phyloP scores from a whole-genome alignment of 2,329 filamentous ascomycete genomes.

The Paracoccidioides brasiliensis region DNA sequence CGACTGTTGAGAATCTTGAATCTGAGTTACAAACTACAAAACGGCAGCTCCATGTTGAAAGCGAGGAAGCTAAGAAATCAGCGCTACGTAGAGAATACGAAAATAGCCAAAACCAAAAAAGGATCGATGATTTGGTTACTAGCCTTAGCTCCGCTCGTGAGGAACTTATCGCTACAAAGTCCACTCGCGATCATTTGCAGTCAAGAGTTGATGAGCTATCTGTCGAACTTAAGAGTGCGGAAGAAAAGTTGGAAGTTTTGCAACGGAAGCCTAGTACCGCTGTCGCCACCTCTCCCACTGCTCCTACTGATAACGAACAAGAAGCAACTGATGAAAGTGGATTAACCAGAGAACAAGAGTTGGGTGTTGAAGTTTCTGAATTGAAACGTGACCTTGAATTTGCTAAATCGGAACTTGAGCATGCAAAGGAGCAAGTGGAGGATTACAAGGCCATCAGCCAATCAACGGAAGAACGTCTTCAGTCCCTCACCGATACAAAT shows the following conservation, averaged over 20 bases:
- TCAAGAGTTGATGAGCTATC: constrained; percentile 76
- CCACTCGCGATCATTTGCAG: constrained; percentile 78
- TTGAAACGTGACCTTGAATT: constrained; percentile 79
- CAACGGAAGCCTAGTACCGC: constrained; percentile 64
- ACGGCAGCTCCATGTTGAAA: constrained; percentile 68
- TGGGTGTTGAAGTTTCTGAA: constrained; percentile 71
- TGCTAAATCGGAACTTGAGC: constrained; percentile 65
- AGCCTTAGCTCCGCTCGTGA: constrained; percentile 71
- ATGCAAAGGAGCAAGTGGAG: constrained; percentile 66
- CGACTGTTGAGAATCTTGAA: constrained; percentile 65
- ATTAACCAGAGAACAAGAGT: constrained; percentile 58
- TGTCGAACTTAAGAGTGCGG: constrained; percentile 74
- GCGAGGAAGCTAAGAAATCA: constrained; percentile 72
- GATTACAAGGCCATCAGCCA: constrained; percentile 84
- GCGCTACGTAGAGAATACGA: constrained; percentile 82
- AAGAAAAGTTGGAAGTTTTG: constrained; percentile 71
- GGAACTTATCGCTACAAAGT: constrained; percentile 75
- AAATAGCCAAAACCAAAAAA: constrained; percentile 71
- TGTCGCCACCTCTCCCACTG: constrained; percentile 32
- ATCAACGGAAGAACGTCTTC: constrained; percentile 72
- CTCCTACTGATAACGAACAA: constrained; percentile 29
- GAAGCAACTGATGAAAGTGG: constrained; percentile 44
- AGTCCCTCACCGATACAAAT: constrained; percentile 63
- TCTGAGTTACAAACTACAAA: constrained; percentile 65
- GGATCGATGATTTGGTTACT: constrained; percentile 79